Evolutionary conservation across 257 asterid species (phyloP).

Genomic region (Paulownia fortunei): DNA sequence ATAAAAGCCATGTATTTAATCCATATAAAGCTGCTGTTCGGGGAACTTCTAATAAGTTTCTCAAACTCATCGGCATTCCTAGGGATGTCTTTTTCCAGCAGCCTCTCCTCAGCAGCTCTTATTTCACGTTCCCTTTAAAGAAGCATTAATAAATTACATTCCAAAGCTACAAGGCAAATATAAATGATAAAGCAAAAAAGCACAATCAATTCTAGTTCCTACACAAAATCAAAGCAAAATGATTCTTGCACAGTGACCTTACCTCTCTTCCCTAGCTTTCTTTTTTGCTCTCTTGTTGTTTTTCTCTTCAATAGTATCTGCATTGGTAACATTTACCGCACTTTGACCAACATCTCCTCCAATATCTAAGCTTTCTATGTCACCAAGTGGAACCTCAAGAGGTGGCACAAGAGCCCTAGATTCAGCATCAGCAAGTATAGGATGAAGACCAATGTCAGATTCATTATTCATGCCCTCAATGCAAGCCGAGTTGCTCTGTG

Average conservation of each 20-base stretch:
- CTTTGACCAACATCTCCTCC: conserved; percentile 47
- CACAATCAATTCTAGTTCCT: background rate
- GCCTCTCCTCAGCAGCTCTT: conserved; percentile 93
- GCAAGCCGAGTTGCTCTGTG: conserved; percentile 37
- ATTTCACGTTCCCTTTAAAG: conserved; percentile 82
- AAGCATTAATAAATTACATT: conserved; percentile 17
- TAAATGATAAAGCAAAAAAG: background rate
- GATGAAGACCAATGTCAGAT: conserved; percentile 43
- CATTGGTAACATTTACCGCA: conserved; percentile 36
- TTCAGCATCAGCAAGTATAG: conserved; percentile 63
- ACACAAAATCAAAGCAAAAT: conserved; percentile 24
- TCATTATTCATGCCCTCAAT: conserved; percentile 30
- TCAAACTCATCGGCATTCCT: conserved; percentile 87
- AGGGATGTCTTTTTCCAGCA: conserved; percentile 75
- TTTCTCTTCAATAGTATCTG: conserved; percentile 55
- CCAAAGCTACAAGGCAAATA: conserved; percentile 13
- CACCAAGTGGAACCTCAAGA: conserved; percentile 90
- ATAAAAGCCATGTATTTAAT: conserved; percentile 89
- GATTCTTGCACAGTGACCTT: conserved; percentile 15
- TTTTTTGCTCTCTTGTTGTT: conserved; percentile 57
- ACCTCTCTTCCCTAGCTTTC: conserved; percentile 80
- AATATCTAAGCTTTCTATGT: conserved; percentile 54
- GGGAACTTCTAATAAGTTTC: conserved; percentile 79
- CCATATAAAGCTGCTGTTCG: conserved; percentile 92
- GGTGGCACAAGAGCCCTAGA: conserved; percentile 85